Percentiles rank a stretch among this genome's conserved stretches.
Evolutionary conservation across 345 rosid species (phyloP).

Genomic region (Citrus sp.): DNA sequence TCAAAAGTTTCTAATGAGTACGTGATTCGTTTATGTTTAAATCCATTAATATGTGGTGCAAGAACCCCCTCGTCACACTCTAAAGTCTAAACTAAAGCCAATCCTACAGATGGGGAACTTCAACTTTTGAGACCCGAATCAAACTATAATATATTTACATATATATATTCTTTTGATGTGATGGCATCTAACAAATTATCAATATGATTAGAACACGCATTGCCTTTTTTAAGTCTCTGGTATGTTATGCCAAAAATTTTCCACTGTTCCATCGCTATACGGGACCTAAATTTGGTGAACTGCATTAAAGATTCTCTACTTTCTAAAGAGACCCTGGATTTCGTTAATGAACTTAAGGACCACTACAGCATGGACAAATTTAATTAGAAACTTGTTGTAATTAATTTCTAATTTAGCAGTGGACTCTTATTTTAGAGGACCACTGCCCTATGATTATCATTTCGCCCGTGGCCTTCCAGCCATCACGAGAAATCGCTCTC

Average conservation of each 20-base stretch:
- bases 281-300: not conserved
- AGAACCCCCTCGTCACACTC: not conserved
- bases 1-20: not conserved
- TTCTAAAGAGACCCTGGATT: not conserved
- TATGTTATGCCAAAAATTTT: not conserved
- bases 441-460: conserved; percentile 2
- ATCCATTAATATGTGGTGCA: not conserved
- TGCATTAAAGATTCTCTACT: not conserved
- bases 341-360: conserved; percentile 15
- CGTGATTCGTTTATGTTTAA: not conserved
- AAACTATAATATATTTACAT: not conserved
- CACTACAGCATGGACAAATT: conserved; percentile 15
- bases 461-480: conserved; percentile 7
- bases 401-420: not conserved
- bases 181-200: not conserved
- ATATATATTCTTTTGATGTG: not conserved
- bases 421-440: conserved; percentile 25
- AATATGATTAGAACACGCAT: not conserved
- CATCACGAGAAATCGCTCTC: conserved; percentile 12
- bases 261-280: not conserved
- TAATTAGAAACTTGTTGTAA: not conserved
- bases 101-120: not conserved
- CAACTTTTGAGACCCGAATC: not conserved
- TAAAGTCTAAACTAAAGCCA: not conserved
- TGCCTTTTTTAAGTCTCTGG: not conserved